Evolutionary conservation across 176 grass and related monocot species (phyloP).

Genomic region (Chloris gayana): DNA sequence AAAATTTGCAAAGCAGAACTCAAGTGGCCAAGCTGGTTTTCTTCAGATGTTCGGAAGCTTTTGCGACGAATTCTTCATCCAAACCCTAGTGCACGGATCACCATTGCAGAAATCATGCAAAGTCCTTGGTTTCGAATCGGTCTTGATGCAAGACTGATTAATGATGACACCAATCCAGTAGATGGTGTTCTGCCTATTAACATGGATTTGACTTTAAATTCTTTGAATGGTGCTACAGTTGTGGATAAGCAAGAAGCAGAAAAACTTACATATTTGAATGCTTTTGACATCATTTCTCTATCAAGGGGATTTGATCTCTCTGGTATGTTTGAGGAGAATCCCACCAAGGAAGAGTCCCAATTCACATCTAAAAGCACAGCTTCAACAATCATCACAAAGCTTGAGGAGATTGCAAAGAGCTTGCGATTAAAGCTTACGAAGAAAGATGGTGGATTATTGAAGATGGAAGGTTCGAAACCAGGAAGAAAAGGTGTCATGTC

Average conservation of each 20-base stretch:
- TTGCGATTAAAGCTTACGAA: constrained; percentile 66
- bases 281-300: constrained; percentile 95
- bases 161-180: background rate
- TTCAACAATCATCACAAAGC: constrained; percentile 58
- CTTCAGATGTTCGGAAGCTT: constrained; percentile 58
- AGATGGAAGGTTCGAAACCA: constrained; percentile 57
- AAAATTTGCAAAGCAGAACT: constrained; percentile 84
- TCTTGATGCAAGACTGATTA: constrained; percentile 39
- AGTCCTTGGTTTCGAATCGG: constrained; percentile 75
- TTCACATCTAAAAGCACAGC: constrained; percentile 72
- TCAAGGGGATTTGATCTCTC: constrained; percentile 91
- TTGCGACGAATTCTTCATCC: constrained; percentile 78
- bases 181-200: constrained; percentile 33
- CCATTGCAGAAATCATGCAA: constrained; percentile 74
- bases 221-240: background rate
- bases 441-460: constrained; percentile 63
- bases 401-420: constrained; percentile 68
- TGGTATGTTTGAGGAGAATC: constrained; percentile 66
- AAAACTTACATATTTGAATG: constrained; percentile 73
- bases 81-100: constrained; percentile 67
- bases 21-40: constrained; percentile 78
- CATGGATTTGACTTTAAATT: constrained; percentile 20
- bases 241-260: constrained; percentile 29
- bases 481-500: constrained; percentile 76
- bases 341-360: constrained; percentile 49